Evolutionary conservation across 1,284 basidiomycete genomes (phyloP).

Genomic region (Amylostereum areolatum): DNA sequence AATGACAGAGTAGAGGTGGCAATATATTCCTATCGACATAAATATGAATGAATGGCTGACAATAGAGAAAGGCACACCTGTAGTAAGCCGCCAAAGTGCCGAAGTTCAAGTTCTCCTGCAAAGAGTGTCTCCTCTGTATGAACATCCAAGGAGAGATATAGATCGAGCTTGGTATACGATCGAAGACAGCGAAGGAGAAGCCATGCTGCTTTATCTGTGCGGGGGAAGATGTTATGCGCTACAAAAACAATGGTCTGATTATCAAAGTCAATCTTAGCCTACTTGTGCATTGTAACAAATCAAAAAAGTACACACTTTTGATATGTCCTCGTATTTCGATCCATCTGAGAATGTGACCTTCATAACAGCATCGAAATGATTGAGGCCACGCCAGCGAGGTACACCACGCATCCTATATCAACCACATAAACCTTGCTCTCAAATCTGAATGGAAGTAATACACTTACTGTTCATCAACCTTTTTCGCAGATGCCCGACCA

Average conservation of each 20-base stretch:
- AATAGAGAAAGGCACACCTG: slow-evolving; percentile 1
- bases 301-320: background rate
- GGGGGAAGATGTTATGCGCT: slow-evolving; percentile 8
- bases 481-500: background rate
- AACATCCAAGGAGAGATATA: slow-evolving; percentile 12
- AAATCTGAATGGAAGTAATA: no score
- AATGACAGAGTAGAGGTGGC: background rate
- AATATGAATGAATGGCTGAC: background rate
- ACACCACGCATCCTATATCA: slow-evolving; percentile 12
- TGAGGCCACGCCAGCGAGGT: slow-evolving; percentile 29
- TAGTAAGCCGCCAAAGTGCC: slow-evolving; percentile 2
- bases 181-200: slow-evolving; percentile 13
- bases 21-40: background rate
- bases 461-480: slow-evolving; percentile 1
- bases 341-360: slow-evolving; percentile 20
- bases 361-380: slow-evolving; percentile 27
- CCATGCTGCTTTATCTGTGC: background rate
- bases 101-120: background rate
- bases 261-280: no score
- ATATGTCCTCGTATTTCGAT: background rate
- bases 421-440: background rate
- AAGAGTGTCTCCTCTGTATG: slow-evolving; percentile 17
- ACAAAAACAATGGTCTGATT: slow-evolving; percentile 8
- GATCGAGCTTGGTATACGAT: slow-evolving; percentile 12
- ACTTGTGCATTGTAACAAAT: no score